A percentile compares a stretch with the other conserved stretches of the same genome.
Conservation (phyloP, 306 rosid species). For the Parietaria judaica region DNA sequence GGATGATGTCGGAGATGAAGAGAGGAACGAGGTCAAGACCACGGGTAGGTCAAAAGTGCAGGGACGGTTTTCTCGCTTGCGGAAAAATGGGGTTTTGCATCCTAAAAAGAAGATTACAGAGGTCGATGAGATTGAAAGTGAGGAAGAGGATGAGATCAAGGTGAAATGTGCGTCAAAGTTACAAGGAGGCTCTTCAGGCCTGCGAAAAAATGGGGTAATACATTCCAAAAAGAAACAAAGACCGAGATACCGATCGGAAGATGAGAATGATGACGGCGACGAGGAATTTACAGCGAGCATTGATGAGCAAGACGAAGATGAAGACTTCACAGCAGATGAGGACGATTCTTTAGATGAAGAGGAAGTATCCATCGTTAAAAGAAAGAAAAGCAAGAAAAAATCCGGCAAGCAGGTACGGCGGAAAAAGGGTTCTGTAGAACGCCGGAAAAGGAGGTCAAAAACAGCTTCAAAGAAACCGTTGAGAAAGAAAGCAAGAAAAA, state of each 20-base stretch:
- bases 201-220: constrained; percentile 12
- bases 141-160: constrained; percentile 17
- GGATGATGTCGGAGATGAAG: constrained; percentile 18
- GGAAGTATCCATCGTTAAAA: constrained; percentile 22
- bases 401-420: constrained; percentile 29
- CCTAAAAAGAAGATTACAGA: constrained; percentile 10
- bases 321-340: constrained; percentile 69
- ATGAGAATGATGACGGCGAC: constrained; percentile 30
- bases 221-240: background rate
- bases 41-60: constrained; percentile 10
- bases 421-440: constrained; percentile 35
- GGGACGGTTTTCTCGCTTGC: constrained; percentile 6
- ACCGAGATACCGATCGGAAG: too few relatives aligned
- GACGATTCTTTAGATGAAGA: constrained; percentile 74
- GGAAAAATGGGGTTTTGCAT: background rate
- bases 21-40: constrained; percentile 18
- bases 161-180: constrained; percentile 11
- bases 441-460: constrained; percentile 40
- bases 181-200: constrained; percentile 10
- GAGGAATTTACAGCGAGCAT: constrained; percentile 11
- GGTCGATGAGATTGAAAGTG: constrained; percentile 5
- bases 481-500: constrained; percentile 50
- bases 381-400: constrained; percentile 43
- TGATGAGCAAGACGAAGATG: constrained; percentile 50
- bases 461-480: constrained; percentile 49